These are phyloP conservation scores for Stephanodiscus triporus DNA, from an alignment of 108 stramenopile species.

Conservation along the genomic window DNA sequence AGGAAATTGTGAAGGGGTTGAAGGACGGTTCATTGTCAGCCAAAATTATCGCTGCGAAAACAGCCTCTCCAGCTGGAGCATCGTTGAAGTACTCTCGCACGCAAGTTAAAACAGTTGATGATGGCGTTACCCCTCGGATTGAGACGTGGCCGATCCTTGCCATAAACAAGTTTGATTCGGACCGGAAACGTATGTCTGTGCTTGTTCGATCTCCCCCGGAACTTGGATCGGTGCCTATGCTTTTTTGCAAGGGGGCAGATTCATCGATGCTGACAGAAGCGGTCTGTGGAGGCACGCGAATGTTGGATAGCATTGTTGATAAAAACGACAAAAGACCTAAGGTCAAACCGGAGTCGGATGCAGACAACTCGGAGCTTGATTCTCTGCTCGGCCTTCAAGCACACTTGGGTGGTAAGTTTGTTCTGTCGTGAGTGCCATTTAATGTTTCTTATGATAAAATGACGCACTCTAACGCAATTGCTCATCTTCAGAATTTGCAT, in stretches of 20 bases:
- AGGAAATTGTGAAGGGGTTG: slow-evolving; percentile 51
- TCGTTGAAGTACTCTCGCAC: slow-evolving; percentile 28
- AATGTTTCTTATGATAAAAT: neutral
- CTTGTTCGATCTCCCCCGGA: slow-evolving; percentile 81
- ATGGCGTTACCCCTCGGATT: slow-evolving; percentile 19
- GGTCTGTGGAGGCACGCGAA: slow-evolving; percentile 54
- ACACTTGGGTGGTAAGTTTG: slow-evolving; percentile 72
- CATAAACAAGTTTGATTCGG: slow-evolving; percentile 94
- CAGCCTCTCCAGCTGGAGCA: slow-evolving; percentile 24
- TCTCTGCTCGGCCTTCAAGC: slow-evolving; percentile 72
- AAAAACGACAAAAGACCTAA: slow-evolving; percentile 15
- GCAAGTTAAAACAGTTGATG: slow-evolving; percentile 16
- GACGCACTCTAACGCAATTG: neutral
- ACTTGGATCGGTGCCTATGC: slow-evolving; percentile 72
- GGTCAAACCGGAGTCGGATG: slow-evolving; percentile 15
- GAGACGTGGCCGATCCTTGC: slow-evolving; percentile 90
- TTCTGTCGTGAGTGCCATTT: neutral
- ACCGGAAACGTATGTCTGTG: slow-evolving; percentile 95
- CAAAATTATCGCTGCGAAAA: slow-evolving; percentile 58
- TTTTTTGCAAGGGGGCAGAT: slow-evolving; percentile 95
- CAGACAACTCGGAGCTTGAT: slow-evolving; percentile 57
- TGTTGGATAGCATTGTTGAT: slow-evolving; percentile 17
- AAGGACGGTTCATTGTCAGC: slow-evolving; percentile 58
- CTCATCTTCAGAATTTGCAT: slow-evolving; percentile 71
- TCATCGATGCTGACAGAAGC: slow-evolving; percentile 80